Evolutionary conservation across 163 green algal genomes (phyloP).

Genomic region (Picocystis sp.): DNA sequence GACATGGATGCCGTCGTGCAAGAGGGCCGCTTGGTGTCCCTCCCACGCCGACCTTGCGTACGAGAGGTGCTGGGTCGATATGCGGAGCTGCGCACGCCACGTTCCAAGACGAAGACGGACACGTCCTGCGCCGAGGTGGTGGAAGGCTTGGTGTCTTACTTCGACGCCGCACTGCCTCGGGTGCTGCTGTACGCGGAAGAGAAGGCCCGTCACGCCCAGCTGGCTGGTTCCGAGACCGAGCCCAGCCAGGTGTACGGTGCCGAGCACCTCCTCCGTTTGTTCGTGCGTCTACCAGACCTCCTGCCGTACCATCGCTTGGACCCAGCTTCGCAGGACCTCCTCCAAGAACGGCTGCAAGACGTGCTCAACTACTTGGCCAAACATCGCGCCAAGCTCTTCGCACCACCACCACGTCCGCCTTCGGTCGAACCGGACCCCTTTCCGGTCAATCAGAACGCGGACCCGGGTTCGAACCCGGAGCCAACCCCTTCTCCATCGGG

Average conservation of each 20-base stretch:
- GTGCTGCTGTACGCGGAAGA: slow-evolving; percentile 56
- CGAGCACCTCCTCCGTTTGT: slow-evolving; percentile 62
- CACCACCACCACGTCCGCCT: not conserved
- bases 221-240: slow-evolving; percentile 7
- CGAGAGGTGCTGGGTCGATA: too few relatives aligned
- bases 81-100: too few relatives aligned
- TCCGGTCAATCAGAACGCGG: too few relatives aligned
- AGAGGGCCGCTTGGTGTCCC: too few relatives aligned
- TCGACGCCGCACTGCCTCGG: slow-evolving; percentile 38
- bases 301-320: slow-evolving; percentile 22
- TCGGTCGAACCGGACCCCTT: too few relatives aligned
- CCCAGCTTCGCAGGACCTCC: not conserved
- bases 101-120: slow-evolving; percentile 1
- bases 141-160: slow-evolving; percentile 37
- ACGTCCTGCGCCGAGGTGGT: slow-evolving; percentile 22
- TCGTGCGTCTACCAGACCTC: slow-evolving; percentile 54
- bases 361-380: slow-evolving; percentile 13
- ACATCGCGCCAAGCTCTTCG: slow-evolving; percentile 7
- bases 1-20: too few relatives aligned
- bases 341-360: slow-evolving; percentile 11
- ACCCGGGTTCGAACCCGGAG: too few relatives aligned
- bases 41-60: too few relatives aligned
- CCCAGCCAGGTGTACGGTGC: slow-evolving; percentile 46
- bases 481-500: too few relatives aligned
- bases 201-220: slow-evolving; percentile 23